Evolutionary conservation across 2,329 filamentous ascomycete genomes (phyloP).

Genomic region (Colletotrichum sidae): DNA sequence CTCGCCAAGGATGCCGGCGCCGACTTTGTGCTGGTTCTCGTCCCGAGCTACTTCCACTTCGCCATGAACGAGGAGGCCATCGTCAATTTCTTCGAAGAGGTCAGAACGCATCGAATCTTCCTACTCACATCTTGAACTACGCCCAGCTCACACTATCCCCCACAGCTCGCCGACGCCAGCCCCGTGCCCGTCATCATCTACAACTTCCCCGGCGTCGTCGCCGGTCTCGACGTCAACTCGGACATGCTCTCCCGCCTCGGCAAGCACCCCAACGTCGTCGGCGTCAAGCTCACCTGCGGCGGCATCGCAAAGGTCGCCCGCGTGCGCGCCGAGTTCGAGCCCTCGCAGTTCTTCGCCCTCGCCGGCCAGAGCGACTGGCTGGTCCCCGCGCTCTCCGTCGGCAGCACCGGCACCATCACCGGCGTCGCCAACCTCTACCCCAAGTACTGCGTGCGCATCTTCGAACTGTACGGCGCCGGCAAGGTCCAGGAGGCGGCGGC

Average conservation of each 20-base stretch:
- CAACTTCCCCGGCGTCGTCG: constrained; percentile 77
- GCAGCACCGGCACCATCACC: constrained; percentile 70
- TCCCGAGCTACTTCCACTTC: constrained; percentile 78
- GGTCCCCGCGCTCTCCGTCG: constrained; percentile 68
- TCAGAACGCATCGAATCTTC: constrained; percentile 39
- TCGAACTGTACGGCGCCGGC: constrained; percentile 59
- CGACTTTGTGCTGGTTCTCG: constrained; percentile 75
- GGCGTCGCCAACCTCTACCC: constrained; percentile 74
- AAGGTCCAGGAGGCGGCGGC: constrained; percentile 59
- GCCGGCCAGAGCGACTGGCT: constrained; percentile 81
- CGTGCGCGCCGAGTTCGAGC: constrained; percentile 61
- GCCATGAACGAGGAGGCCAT: constrained; percentile 71
- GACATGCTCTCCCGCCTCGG: constrained; percentile 71
- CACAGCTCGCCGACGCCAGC: constrained; percentile 65
- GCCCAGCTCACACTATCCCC: neutral
- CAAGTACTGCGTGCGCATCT: constrained; percentile 61
- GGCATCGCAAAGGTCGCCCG: constrained; percentile 78
- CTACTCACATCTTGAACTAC: constrained; percentile 3
- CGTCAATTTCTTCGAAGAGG: constrained; percentile 71
- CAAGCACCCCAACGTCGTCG: constrained; percentile 73
- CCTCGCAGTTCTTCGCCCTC: constrained; percentile 72
- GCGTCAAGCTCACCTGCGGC: constrained; percentile 80
- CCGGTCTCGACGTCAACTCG: constrained; percentile 75
- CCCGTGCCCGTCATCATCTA: constrained; percentile 76
- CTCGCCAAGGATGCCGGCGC: constrained; percentile 73